These are phyloP conservation scores for Suillus americanus DNA, from an alignment of 768 basidiomycete species.

Conservation along the genomic window DNA sequence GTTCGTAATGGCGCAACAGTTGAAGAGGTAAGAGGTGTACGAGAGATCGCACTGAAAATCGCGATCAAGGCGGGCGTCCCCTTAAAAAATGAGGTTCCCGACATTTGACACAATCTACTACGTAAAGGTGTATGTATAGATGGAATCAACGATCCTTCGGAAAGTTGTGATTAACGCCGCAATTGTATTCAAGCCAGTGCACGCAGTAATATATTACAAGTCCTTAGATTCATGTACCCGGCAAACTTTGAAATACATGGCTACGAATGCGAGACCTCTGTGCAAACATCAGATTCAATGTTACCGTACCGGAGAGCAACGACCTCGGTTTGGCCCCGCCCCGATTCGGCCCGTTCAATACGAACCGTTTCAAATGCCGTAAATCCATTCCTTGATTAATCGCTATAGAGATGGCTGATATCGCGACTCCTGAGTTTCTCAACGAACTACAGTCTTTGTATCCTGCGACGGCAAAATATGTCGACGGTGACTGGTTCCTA, in stretches of 20 bases:
- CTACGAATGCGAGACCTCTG: too few species aligned
- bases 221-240: too few species aligned
- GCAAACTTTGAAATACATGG: too few species aligned
- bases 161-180: not conserved
- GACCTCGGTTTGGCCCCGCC: not conserved
- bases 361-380: not conserved
- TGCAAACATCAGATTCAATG: too few species aligned
- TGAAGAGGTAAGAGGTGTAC: conserved; percentile 53
- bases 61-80: conserved; percentile 45
- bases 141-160: not conserved
- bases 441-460: conserved; percentile 44
- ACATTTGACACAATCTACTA: conserved; percentile 25
- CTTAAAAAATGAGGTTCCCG: conserved; percentile 57
- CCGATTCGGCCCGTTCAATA: not conserved
- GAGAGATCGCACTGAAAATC: conserved; percentile 54
- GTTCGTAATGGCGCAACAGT: conserved; percentile 51
- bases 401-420: conserved; percentile 18
- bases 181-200: not conserved
- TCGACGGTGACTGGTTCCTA: conserved; percentile 57
- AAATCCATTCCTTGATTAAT: not conserved
- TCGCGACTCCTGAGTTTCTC: conserved; percentile 45
- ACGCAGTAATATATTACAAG: too few species aligned
- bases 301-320: too few species aligned
- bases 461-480: conserved; percentile 30
- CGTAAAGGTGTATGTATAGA: not conserved